phyloP scores from a whole-genome alignment of 1,139 yeast species.

The Debaryomyces sp. region DNA sequence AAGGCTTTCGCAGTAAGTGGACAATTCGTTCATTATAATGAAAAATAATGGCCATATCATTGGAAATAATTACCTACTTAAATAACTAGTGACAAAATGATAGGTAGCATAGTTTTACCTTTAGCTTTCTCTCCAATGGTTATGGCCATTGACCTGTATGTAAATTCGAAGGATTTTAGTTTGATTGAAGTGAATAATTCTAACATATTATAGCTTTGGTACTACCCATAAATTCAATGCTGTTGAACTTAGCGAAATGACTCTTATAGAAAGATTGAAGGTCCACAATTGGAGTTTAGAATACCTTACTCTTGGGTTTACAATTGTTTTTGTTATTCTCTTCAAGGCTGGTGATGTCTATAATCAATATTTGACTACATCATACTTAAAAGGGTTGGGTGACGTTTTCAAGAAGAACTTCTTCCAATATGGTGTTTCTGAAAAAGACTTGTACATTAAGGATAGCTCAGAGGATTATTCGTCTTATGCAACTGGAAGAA shows the following conservation, averaged over 20 bases:
- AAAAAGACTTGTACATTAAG: constrained; percentile 52
- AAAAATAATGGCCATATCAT: not conserved
- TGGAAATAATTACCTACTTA: not conserved
- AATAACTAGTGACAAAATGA: constrained; percentile 1
- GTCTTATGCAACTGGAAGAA: constrained; percentile 88
- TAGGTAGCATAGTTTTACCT: constrained; percentile 1
- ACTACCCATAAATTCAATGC: constrained; percentile 41
- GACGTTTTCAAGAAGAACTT: constrained; percentile 65
- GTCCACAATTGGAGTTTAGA: constrained; percentile 80
- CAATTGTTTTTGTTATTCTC: constrained; percentile 45
- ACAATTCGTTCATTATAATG: not conserved
- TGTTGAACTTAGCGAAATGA: constrained; percentile 55
- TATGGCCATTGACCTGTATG: constrained; percentile 12
- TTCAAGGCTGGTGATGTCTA: constrained; percentile 60
- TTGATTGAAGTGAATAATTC: not conserved
- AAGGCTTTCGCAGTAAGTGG: not conserved
- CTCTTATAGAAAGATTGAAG: constrained; percentile 51
- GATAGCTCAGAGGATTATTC: constrained; percentile 75
- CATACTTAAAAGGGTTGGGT: constrained; percentile 47
- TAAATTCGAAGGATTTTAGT: not conserved
- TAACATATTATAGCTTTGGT: constrained; percentile 9
- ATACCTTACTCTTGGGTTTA: constrained; percentile 52
- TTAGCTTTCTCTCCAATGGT: constrained; percentile 8
- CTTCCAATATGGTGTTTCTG: constrained; percentile 75
- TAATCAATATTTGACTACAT: constrained; percentile 59